Percentiles rank a stretch among this genome's conserved stretches.
These are phyloP conservation scores for Ophiostoma triangulosporum DNA, from an alignment of 2,329 filamentous ascomycete genomes.

Conservation along the genomic window DNA sequence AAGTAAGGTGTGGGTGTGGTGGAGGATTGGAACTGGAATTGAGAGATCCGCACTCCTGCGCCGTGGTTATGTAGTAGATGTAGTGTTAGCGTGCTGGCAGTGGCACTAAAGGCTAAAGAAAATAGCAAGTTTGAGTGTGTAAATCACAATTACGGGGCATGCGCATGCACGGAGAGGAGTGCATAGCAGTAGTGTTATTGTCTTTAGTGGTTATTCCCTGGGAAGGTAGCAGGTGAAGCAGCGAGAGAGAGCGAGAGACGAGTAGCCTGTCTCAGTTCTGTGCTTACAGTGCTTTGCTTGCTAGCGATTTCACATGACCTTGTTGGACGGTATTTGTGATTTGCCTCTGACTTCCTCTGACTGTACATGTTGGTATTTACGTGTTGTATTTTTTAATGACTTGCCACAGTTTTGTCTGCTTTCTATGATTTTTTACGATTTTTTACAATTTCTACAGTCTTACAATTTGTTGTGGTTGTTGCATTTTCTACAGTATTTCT, in stretches of 20 bases:
- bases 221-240: too few relatives aligned
- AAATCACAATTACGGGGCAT: not conserved
- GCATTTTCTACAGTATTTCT: not conserved
- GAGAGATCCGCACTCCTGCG: not conserved
- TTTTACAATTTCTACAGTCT: not conserved
- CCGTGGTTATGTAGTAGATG: not conserved
- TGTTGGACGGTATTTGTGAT: too few relatives aligned
- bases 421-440: not conserved
- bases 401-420: not conserved
- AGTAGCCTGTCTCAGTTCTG: too few relatives aligned
- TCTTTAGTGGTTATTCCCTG: not conserved
- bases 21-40: constrained; percentile 1
- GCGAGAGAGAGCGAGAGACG: too few relatives aligned
- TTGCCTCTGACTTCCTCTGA: too few relatives aligned
- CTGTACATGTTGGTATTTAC: not conserved
- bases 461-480: too few relatives aligned
- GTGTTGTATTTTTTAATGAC: not conserved
- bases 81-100: not conserved
- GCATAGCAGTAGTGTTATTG: not conserved
- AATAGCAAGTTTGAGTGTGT: not conserved
- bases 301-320: too few relatives aligned
- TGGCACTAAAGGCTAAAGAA: not conserved
- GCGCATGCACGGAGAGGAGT: not conserved
- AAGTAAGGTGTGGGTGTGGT: not conserved
- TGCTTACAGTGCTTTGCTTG: too few relatives aligned